These are phyloP conservation scores for Boletus coccyginus DNA, from an alignment of 768 basidiomycete genomes.

Conservation along the genomic window DNA sequence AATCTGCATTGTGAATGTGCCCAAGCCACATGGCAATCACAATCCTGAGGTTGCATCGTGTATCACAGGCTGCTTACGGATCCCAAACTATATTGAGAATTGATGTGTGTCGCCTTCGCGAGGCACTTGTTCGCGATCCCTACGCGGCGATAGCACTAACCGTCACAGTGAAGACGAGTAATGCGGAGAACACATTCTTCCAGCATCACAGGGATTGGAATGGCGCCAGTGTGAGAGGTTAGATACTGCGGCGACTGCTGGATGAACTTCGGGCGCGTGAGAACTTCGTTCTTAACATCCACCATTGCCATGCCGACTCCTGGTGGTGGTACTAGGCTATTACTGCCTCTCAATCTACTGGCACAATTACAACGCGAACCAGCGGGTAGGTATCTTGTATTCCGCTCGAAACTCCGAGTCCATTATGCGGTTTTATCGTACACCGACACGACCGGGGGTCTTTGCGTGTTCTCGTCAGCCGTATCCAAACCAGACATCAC, in stretches of 20 bases:
- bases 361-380: background rate
- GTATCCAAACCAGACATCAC: background rate
- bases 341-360: background rate
- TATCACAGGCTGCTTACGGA: background rate
- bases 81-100: conserved; percentile 1
- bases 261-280: too few relatives aligned
- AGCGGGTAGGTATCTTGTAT: background rate
- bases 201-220: background rate
- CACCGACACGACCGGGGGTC: conserved; percentile 30
- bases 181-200: background rate
- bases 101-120: background rate
- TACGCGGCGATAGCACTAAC: background rate
- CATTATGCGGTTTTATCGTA: conserved; percentile 22
- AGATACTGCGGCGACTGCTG: too few relatives aligned
- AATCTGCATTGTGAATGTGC: background rate
- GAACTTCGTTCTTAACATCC: too few relatives aligned
- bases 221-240: background rate
- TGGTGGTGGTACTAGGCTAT: too few relatives aligned
- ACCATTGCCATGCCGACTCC: too few relatives aligned
- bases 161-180: background rate
- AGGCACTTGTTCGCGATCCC: conserved; percentile 1
- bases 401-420: background rate
- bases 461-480: conserved; percentile 4
- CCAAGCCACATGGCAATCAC: background rate
- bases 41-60: background rate